These are phyloP conservation scores for Calophaca sinica DNA, from an alignment of 306 rosid species.

Conservation along the genomic window DNA sequence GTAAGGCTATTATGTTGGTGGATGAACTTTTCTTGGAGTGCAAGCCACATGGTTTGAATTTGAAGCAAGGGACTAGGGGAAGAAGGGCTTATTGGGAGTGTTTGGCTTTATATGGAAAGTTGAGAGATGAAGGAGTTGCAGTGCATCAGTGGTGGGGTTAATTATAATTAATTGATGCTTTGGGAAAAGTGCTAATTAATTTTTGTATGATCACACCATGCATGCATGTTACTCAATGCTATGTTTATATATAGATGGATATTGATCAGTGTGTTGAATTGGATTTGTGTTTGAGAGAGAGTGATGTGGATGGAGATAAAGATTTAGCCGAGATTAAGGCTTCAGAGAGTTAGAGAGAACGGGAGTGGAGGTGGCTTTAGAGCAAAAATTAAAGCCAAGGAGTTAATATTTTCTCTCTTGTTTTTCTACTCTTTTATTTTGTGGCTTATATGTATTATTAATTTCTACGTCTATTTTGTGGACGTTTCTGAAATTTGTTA, in stretches of 20 bases:
- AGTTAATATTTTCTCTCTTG: not conserved
- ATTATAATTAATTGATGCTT: conserved; percentile 12
- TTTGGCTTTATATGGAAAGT: conserved; percentile 78
- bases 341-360: conserved; percentile 39
- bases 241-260: too few species aligned
- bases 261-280: conserved; percentile 12
- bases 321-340: not conserved
- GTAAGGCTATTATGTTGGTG: conserved; percentile 64
- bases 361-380: not conserved
- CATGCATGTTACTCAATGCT: too few species aligned
- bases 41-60: conserved; percentile 55
- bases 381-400: not conserved
- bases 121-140: conserved; percentile 88
- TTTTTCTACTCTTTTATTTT: conserved; percentile 16
- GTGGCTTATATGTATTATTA: conserved; percentile 5
- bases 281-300: not conserved
- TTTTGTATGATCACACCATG: conserved; percentile 2
- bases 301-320: conserved; percentile 16
- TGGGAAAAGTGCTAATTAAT: not conserved
- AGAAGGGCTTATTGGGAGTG: conserved; percentile 88
- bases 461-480: conserved; percentile 14
- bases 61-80: conserved; percentile 35
- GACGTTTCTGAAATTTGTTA: not conserved
- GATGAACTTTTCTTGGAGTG: conserved; percentile 95
- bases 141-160: conserved; percentile 96